Conservation (phyloP, 140 eudicot species). For the Senecio squalidus region DNA sequence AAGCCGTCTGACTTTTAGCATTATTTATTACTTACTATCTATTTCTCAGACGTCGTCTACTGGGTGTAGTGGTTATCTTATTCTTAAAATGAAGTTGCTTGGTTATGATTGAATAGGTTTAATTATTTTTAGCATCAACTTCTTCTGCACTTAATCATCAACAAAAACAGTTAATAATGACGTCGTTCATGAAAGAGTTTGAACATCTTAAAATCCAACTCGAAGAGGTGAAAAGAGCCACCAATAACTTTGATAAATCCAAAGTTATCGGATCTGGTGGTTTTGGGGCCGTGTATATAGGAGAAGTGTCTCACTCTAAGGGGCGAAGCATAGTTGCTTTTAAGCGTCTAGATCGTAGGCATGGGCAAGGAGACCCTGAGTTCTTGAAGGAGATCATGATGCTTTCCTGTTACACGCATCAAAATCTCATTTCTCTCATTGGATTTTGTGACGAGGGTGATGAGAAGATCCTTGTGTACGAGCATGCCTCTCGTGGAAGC, state of each 20-base stretch:
- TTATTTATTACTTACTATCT: too few species aligned
- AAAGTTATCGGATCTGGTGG: neutral
- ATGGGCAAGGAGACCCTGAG: slow-evolving; percentile 6
- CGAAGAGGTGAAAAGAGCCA: neutral
- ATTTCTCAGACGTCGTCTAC: too few species aligned
- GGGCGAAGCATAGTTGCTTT: neutral
- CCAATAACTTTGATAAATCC: neutral
- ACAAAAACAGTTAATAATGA: too few species aligned
- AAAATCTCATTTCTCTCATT: slow-evolving; percentile 3
- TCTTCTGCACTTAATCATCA: too few species aligned
- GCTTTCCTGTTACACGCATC: slow-evolving; percentile 5
- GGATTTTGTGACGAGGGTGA: neutral
- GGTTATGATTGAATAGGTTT: too few species aligned
- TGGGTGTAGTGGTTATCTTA: too few species aligned
- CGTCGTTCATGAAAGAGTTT: slow-evolving; percentile 1
- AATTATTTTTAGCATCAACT: too few species aligned
- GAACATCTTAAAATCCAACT: neutral
- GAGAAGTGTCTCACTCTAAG: neutral
- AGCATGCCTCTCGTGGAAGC: slow-evolving; percentile 2
- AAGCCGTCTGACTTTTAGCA: too few species aligned
- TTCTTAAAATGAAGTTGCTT: too few species aligned
- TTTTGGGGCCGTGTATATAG: neutral
- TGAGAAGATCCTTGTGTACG: slow-evolving; percentile 9
- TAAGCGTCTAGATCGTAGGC: neutral
- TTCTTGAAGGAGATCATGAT: slow-evolving; percentile 7